Evolutionary conservation across 352 stramenopile species (phyloP).

Genomic region (Pilasporangium apinafurcum): DNA sequence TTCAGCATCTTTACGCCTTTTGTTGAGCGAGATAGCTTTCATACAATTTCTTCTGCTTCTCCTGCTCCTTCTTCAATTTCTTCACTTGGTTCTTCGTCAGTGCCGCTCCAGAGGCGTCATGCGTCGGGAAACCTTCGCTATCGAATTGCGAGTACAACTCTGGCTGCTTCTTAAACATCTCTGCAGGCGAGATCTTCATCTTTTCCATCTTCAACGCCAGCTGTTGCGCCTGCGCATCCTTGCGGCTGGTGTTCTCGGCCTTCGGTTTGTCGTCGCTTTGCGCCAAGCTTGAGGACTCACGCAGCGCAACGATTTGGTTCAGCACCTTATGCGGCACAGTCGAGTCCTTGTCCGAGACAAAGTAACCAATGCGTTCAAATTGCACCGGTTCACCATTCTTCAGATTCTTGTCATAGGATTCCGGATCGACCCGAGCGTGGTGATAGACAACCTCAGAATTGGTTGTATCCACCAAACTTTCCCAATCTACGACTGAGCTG

Average conservation of each 20-base stretch:
- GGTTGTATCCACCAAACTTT: slow-evolving; percentile 78
- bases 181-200: slow-evolving; percentile 84
- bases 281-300: slow-evolving; percentile 56
- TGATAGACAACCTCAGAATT: slow-evolving; percentile 79
- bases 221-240: slow-evolving; percentile 79
- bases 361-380: slow-evolving; percentile 98
- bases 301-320: slow-evolving; percentile 96
- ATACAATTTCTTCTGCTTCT: slow-evolving; percentile 86
- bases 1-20: slow-evolving; percentile 1
- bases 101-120: slow-evolving; percentile 44
- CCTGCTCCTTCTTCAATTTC: slow-evolving; percentile 87
- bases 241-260: slow-evolving; percentile 56
- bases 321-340: slow-evolving; percentile 89
- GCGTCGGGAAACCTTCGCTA: slow-evolving; percentile 64
- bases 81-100: slow-evolving; percentile 81
- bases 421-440: slow-evolving; percentile 87
- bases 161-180: slow-evolving; percentile 72
- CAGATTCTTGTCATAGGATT: slow-evolving; percentile 47
- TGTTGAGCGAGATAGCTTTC: slow-evolving; percentile 44
- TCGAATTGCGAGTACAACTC: slow-evolving; percentile 74
- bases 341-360: slow-evolving; percentile 95
- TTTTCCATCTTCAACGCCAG: slow-evolving; percentile 89
- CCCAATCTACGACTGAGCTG: slow-evolving; percentile 62
- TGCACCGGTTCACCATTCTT: slow-evolving; percentile 82
- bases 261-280: slow-evolving; percentile 48